Evolutionary conservation across 148 eudicot species (phyloP).

Genomic region (Silene uniflora): DNA sequence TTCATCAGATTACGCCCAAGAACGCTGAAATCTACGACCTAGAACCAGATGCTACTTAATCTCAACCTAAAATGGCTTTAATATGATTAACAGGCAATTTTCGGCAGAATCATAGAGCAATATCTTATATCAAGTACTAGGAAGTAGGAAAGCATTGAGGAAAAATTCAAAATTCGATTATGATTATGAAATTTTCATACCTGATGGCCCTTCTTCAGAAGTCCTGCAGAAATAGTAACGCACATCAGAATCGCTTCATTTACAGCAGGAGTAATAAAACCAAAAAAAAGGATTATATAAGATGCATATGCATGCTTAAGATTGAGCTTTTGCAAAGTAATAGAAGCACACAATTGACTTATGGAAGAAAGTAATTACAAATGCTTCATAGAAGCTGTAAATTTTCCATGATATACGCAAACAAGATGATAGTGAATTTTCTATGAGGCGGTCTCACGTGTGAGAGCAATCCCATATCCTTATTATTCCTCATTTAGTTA

Average conservation of each 20-base stretch:
- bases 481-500: neutral
- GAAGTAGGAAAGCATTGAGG: neutral
- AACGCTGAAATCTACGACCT: too few relatives aligned
- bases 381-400: neutral
- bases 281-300: neutral
- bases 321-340: conserved; percentile 2
- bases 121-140: neutral
- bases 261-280: neutral
- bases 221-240: conserved; percentile 52
- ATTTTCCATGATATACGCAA: neutral
- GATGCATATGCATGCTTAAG: neutral
- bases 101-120: neutral
- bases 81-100: neutral
- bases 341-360: neutral
- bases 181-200: conserved; percentile 34
- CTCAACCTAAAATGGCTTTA: neutral
- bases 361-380: too few relatives aligned
- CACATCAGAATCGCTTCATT: conserved; percentile 13
- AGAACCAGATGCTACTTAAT: neutral
- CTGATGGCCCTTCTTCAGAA: conserved; percentile 83
- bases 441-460: neutral
- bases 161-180: conserved; percentile 1
- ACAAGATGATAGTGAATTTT: neutral
- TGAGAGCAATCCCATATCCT: neutral
- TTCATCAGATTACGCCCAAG: too few relatives aligned